Conservation (phyloP, 768 basidiomycete species). For the Coprinellus aureogranulatus region DNA sequence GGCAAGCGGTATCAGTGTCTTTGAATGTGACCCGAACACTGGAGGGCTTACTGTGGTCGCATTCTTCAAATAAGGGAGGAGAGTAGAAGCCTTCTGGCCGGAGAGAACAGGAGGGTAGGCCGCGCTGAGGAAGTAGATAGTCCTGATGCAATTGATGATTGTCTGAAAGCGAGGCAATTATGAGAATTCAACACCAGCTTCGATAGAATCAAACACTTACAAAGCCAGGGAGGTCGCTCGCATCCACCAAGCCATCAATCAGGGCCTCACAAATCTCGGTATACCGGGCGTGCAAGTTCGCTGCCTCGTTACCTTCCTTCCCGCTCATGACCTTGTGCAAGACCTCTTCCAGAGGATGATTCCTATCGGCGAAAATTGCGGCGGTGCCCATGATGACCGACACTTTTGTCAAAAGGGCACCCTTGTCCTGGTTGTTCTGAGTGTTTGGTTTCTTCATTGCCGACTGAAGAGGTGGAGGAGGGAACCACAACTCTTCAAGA, state of each 20-base stretch:
- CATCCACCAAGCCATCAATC: constrained; percentile 88
- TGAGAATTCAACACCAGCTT: neutral
- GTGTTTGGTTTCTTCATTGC: constrained; percentile 33
- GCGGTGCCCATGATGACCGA: constrained; percentile 84
- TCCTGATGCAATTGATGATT: constrained; percentile 79
- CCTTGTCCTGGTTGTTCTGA: constrained; percentile 46
- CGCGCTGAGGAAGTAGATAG: constrained; percentile 77
- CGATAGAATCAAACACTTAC: constrained; percentile 40
- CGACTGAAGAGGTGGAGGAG: constrained; percentile 31
- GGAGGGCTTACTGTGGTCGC: constrained; percentile 61
- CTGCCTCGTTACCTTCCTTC: constrained; percentile 58
- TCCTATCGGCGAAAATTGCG: constrained; percentile 76
- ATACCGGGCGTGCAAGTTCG: constrained; percentile 63
- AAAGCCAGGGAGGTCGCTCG: constrained; percentile 73
- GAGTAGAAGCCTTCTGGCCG: constrained; percentile 74
- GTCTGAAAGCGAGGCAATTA: constrained; percentile 46
- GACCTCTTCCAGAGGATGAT: constrained; percentile 81
- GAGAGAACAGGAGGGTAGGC: constrained; percentile 86
- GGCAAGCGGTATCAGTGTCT: neutral
- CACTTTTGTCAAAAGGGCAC: constrained; percentile 60
- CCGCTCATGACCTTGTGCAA: constrained; percentile 78
- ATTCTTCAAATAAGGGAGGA: constrained; percentile 89
- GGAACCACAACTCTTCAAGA: constrained; percentile 90
- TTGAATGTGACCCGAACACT: neutral
- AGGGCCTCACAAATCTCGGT: constrained; percentile 79